Evolutionary conservation across 805 yeast genomes (phyloP).

Genomic region (Saccharomycopsis vini): DNA sequence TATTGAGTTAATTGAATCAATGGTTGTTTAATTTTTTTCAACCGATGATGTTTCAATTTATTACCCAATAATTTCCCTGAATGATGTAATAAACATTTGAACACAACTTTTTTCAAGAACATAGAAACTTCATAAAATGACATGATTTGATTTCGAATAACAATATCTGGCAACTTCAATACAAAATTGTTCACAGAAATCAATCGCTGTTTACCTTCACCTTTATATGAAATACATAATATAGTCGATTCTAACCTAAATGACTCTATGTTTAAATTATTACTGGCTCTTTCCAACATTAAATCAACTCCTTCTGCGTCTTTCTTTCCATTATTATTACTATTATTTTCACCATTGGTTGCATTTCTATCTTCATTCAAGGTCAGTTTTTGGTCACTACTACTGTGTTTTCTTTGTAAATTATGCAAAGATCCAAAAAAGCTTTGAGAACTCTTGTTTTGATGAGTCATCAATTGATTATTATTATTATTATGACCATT

Average conservation of each 20-base stretch:
- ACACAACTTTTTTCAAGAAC: constrained; percentile 53
- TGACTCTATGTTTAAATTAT: constrained; percentile 57
- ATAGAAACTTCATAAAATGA: constrained; percentile 58
- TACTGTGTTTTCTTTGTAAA: no score
- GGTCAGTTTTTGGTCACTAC: no score
- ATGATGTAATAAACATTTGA: constrained; percentile 49
- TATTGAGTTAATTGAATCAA: constrained; percentile 29
- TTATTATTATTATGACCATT: no score
- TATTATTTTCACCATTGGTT: background rate
- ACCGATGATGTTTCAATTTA: constrained; percentile 39
- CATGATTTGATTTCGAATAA: constrained; percentile 58
- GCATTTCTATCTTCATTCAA: no score
- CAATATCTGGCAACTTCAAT: constrained; percentile 53
- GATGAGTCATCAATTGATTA: no score
- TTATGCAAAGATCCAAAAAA: no score
- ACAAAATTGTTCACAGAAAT: constrained; percentile 71
- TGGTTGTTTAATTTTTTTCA: constrained; percentile 9
- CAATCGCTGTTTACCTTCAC: constrained; percentile 58
- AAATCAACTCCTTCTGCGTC: constrained; percentile 35
- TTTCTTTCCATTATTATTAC: constrained; percentile 10
- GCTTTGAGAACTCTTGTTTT: no score
- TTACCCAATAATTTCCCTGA: constrained; percentile 76
- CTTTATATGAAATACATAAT: constrained; percentile 69
- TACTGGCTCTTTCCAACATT: constrained; percentile 71
- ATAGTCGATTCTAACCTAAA: constrained; percentile 42